Evolutionary conservation across 164 flowering plant genomes (phyloP).

Genomic region (Taxillus chinensis): DNA sequence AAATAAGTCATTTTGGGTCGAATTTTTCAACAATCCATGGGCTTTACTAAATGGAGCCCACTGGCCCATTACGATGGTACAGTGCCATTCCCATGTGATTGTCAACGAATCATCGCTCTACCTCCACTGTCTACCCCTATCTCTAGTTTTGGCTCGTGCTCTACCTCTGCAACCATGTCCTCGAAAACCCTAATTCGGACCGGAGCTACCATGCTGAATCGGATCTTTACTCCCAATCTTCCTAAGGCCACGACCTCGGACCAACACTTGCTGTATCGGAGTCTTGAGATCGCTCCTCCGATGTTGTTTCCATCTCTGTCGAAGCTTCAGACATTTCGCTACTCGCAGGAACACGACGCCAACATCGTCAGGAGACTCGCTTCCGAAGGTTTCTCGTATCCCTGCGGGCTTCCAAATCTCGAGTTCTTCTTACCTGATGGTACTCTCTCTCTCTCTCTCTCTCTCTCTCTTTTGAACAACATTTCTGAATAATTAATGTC

Average conservation of each 20-base stretch:
- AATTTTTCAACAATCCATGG: too few relatives aligned
- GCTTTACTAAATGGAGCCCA: too few relatives aligned
- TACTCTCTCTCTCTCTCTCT: conserved; percentile 15
- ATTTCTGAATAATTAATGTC: background rate
- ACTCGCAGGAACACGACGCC: conserved; percentile 25
- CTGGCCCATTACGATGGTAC: too few relatives aligned
- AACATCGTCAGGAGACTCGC: conserved; percentile 10
- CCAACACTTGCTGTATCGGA: background rate
- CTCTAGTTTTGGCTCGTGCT: too few relatives aligned
- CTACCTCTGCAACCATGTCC: conserved; percentile 28
- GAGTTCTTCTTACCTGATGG: conserved; percentile 67
- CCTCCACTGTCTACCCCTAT: background rate
- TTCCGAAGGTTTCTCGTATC: conserved; percentile 29
- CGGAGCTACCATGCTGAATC: conserved; percentile 35
- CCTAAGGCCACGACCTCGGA: conserved; percentile 5
- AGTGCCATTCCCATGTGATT: too few relatives aligned
- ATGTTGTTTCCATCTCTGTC: conserved; percentile 30
- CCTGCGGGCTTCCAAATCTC: conserved; percentile 55
- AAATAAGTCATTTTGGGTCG: too few relatives aligned
- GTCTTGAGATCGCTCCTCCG: conserved; percentile 22
- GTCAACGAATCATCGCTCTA: background rate
- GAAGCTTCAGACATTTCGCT: conserved; percentile 19
- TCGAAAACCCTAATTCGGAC: conserved; percentile 44
- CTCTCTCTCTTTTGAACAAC: background rate
- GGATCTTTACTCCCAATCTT: conserved; percentile 17